phyloP scores from a whole-genome alignment of 192 early-diverging fungal species.

The Linnemannia hyalina region DNA sequence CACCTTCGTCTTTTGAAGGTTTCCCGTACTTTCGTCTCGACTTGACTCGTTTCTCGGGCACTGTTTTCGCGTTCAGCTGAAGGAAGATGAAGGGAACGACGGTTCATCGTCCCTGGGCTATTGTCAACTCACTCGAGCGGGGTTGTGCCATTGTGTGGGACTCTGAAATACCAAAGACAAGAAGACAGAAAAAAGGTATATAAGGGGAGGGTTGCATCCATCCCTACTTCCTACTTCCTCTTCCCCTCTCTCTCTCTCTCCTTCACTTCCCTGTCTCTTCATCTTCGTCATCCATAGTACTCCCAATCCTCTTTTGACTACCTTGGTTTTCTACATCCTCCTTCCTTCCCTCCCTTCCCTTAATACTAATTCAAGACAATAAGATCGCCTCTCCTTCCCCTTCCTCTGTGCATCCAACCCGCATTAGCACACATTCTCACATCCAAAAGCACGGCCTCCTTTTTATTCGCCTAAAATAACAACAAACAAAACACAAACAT shows the following conservation, averaged over 20 bases:
- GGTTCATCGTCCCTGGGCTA: background rate
- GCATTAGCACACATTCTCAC: background rate
- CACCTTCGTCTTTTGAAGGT: background rate
- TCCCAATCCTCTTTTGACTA: background rate
- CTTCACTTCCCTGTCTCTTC: background rate
- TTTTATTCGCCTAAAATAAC: background rate
- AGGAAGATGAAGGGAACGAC: background rate
- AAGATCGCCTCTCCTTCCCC: background rate
- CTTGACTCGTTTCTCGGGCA: background rate
- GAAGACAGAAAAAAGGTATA: background rate
- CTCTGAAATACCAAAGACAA: background rate
- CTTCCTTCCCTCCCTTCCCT: background rate
- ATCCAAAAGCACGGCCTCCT: background rate
- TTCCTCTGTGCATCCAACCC: background rate
- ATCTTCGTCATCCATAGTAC: background rate
- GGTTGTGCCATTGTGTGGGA: background rate
- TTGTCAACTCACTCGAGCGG: background rate
- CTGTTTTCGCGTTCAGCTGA: background rate
- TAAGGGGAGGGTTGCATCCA: background rate
- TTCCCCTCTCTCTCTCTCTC: background rate
- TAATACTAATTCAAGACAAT: background rate
- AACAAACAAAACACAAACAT: background rate
- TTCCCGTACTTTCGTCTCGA: background rate
- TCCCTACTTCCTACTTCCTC: background rate
- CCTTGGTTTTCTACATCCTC: background rate